Base-by-base conservation (phyloP, 345 rosid species). In the Brassica carinata region DNA sequence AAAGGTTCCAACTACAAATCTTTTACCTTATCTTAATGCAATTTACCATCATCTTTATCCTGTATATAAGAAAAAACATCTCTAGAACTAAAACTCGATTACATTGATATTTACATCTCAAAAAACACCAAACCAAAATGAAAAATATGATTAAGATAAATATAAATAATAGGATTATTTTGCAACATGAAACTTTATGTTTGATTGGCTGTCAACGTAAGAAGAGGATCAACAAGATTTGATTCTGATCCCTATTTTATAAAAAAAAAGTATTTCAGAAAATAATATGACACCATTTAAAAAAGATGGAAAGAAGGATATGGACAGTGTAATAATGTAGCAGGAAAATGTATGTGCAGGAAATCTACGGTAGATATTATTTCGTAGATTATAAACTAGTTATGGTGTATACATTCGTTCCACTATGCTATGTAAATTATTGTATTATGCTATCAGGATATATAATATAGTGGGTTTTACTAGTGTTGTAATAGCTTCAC, bases 321-420 rank as follows among this genome's bases (percentile, higher is more conserved):
- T 59, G 48, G 65, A 69, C 70, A 61, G 4, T 67, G 69, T 73
- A 73, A 73, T 57, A 73, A 13, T 73, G 83, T 59, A 74, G 74
- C 83, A 74, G 79, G 65, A 38, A 51, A 43, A 74, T 75, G 83
- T 91, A 90, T 85, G 89, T 89, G 91, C 79, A 81, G 81, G 59
- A 76, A 90, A 90, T 90, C 89, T 89, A 88, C 78, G 55, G 80
- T 86, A 83, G 88, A 88, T 90, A 78, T 84, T 45, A 83, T 45
- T 45, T 62, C 45, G 6, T 29, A 6, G 4, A 15, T 45, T 61
- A 8, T 7, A 43, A 69, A 77, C 67, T 17, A 61, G 34, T 61
- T 61, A 14, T 19, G 8, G 8, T 65, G 63, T 51, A 70, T 82
- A 71, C 69, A 80, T 84, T 76, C 72, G 77, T 79, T 72, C 87